These are phyloP conservation scores for Microcera coccophila DNA, from an alignment of 2,329 filamentous ascomycete genomes.

Conservation along the genomic window DNA sequence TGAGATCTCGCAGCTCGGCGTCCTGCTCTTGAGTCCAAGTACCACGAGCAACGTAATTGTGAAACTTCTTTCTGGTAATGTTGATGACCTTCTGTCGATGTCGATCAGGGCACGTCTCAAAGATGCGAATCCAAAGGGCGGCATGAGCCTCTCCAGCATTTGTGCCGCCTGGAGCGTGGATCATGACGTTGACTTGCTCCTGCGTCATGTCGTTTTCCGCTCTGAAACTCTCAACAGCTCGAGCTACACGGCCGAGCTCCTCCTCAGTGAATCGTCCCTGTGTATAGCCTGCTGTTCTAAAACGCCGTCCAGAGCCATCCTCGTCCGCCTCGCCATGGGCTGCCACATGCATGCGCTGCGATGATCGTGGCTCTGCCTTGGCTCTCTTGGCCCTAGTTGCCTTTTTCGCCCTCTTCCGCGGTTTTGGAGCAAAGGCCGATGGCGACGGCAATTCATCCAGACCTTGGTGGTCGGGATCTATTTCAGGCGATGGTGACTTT, in stretches of 20 bases:
- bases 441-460: conserved; percentile 31
- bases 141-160: conserved; percentile 34
- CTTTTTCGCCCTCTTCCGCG: conserved; percentile 28
- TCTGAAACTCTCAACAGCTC: conserved; percentile 43
- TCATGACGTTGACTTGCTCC: conserved; percentile 45
- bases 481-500: conserved; percentile 24
- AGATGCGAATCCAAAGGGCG: conserved; percentile 50
- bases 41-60: conserved; percentile 58
- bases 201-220: conserved; percentile 41
- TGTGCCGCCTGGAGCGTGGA: conserved; percentile 35
- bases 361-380: conserved; percentile 12
- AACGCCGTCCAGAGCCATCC: conserved; percentile 16
- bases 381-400: conserved; percentile 24
- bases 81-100: conserved; percentile 53
- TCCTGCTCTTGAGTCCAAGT: conserved; percentile 40
- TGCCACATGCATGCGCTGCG: conserved; percentile 22
- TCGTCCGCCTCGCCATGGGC: conserved; percentile 18
- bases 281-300: conserved; percentile 27
- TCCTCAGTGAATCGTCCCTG: conserved; percentile 43
- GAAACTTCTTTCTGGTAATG: conserved; percentile 58
- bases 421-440: conserved; percentile 30
- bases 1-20: conserved; percentile 33
- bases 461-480: conserved; percentile 15
- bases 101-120: conserved; percentile 46
- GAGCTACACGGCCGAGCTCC: conserved; percentile 40